Evolutionary conservation across 768 basidiomycete genomes (phyloP).

Genomic region (Lactarius indigo): DNA sequence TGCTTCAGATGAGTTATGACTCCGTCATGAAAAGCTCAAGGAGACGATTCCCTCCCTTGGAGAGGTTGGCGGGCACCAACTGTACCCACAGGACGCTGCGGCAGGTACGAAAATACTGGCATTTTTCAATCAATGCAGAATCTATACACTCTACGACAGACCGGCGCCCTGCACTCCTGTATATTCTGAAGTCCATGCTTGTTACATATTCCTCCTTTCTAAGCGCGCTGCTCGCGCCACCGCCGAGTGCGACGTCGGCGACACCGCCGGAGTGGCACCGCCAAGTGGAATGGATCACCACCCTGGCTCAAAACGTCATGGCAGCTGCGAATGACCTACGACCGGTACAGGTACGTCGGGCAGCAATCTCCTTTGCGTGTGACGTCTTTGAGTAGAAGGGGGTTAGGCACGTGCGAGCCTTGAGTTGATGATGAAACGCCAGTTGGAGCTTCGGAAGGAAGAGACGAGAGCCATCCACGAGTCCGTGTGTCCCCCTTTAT

Average conservation of each 20-base stretch:
- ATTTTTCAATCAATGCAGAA: background rate
- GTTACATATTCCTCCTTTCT: conserved; percentile 76
- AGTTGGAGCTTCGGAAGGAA: conserved; percentile 67
- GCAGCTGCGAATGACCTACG: conserved; percentile 86
- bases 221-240: conserved; percentile 58
- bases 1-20: conserved; percentile 2
- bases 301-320: conserved; percentile 84
- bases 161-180: conserved; percentile 68
- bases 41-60: conserved; percentile 79
- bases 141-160: conserved; percentile 41
- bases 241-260: conserved; percentile 49
- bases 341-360: conserved; percentile 67
- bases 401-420: conserved; percentile 72
- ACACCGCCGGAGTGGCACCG: conserved; percentile 66
- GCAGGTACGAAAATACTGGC: conserved; percentile 45
- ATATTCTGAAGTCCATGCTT: conserved; percentile 71
- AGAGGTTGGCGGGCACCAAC: conserved; percentile 74
- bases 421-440: conserved; percentile 76
- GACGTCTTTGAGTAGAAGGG: background rate
- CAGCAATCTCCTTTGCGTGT: conserved; percentile 4
- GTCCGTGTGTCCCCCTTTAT: conserved; percentile 41
- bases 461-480: conserved; percentile 67
- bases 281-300: conserved; percentile 76
- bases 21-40: conserved; percentile 53
- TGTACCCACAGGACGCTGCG: conserved; percentile 72